A percentile compares a stretch with the other conserved stretches of the same genome.
These are phyloP conservation scores for Globisporangium sylvaticum DNA, from an alignment of 352 stramenopile genomes.

Conservation along the genomic window DNA sequence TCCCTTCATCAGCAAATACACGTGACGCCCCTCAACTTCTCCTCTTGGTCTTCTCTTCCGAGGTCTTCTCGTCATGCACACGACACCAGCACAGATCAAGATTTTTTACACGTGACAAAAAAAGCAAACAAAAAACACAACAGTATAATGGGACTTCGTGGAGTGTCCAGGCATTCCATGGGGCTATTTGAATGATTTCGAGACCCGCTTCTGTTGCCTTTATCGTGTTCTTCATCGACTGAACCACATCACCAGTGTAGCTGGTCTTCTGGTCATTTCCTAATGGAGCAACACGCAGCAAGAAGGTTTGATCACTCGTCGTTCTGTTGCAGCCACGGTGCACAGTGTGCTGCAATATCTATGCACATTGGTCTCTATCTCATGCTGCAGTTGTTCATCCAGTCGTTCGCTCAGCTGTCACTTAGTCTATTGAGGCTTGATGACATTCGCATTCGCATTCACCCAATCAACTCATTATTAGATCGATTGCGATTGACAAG, in stretches of 20 bases:
- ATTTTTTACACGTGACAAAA: constrained; percentile 2
- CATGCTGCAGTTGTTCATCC: not conserved
- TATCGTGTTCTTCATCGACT: not conserved
- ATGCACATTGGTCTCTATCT: not conserved
- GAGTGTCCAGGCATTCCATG: not conserved
- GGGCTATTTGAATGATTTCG: not conserved
- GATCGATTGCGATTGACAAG: not conserved
- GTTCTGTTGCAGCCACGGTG: not conserved
- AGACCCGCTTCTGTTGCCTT: not conserved
- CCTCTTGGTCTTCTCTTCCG: not conserved
- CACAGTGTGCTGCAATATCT: not conserved
- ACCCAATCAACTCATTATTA: not conserved
- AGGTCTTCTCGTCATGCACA: not conserved
- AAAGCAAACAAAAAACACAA: not conserved
- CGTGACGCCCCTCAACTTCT: not conserved
- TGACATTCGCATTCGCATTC: not conserved
- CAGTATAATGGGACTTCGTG: not conserved
- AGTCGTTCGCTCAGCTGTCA: not conserved
- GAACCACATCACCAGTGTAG: not conserved
- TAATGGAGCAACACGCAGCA: not conserved
- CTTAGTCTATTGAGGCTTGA: not conserved
- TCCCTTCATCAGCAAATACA: constrained; percentile 7
- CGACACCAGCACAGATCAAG: not conserved
- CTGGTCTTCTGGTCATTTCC: not conserved
- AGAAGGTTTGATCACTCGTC: not conserved